Conservation (phyloP, 768 basidiomycete species). For the Suillus variegatus region DNA sequence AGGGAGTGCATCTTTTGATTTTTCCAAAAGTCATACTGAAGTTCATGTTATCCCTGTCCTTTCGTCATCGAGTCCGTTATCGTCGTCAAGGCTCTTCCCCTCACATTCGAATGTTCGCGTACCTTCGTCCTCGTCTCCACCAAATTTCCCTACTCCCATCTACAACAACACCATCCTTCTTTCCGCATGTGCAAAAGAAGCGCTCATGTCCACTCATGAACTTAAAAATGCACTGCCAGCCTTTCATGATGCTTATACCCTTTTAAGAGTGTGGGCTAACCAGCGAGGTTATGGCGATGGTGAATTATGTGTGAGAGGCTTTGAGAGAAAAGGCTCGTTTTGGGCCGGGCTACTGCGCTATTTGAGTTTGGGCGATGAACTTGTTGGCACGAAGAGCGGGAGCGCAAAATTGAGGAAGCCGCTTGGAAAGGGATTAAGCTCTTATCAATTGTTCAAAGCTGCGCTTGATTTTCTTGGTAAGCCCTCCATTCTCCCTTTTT, state of each 20-base stretch:
- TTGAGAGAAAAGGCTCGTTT: conserved; percentile 64
- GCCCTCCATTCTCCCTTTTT: conserved; percentile 21
- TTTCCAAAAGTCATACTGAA: conserved; percentile 67
- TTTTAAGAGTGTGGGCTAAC: conserved; percentile 89
- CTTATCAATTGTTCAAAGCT: conserved; percentile 88
- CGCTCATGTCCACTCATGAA: conserved; percentile 47
- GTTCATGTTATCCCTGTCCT: conserved; percentile 77
- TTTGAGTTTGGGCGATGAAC: conserved; percentile 69
- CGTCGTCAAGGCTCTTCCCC: conserved; percentile 70
- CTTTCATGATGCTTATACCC: conserved; percentile 71
- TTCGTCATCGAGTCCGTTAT: conserved; percentile 60
- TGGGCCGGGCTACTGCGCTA: conserved; percentile 67
- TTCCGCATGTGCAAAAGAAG: conserved; percentile 36
- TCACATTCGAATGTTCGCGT: conserved; percentile 67
- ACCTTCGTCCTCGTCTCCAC: conserved; percentile 29
- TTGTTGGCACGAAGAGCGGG: conserved; percentile 27
- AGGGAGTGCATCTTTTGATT: conserved; percentile 54
- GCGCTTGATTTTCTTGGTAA: conserved; percentile 81
- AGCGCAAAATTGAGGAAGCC: conserved; percentile 47
- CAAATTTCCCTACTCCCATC: conserved; percentile 60
- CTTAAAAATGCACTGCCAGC: conserved; percentile 53
- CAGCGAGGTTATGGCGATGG: conserved; percentile 78
- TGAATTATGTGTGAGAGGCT: conserved; percentile 63
- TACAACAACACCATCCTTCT: conserved; percentile 78
- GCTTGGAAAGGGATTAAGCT: conserved; percentile 80